These are phyloP conservation scores for Trypanosoma platydactyli DNA, from an alignment of 208 protist genomes.

Conservation along the genomic window DNA sequence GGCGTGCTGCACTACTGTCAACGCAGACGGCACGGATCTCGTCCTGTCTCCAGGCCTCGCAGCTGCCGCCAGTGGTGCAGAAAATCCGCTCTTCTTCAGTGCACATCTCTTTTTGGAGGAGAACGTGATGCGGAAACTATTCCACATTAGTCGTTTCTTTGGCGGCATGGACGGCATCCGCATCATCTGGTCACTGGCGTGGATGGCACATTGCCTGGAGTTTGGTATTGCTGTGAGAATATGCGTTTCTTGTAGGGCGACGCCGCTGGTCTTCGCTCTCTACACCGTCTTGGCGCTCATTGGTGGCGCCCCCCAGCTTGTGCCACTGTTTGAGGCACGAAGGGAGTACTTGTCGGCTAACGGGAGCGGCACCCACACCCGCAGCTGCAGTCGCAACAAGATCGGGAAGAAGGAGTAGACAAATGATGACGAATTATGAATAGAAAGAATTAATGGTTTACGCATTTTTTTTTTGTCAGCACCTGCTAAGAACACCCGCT, in stretches of 20 bases:
- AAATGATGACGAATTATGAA: neutral
- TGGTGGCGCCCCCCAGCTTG: constrained; percentile 56
- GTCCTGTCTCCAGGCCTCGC: constrained; percentile 37
- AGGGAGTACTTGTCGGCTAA: constrained; percentile 28
- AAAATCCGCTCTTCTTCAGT: neutral
- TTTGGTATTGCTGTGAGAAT: constrained; percentile 48
- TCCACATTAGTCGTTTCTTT: constrained; percentile 36
- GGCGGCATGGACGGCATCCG: constrained; percentile 40
- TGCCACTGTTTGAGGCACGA: constrained; percentile 34
- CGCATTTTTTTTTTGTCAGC: too few relatives aligned
- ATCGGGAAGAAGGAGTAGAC: neutral
- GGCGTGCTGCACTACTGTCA: constrained; percentile 33
- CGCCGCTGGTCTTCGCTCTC: constrained; percentile 16
- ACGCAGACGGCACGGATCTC: constrained; percentile 30
- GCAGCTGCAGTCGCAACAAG: too few relatives aligned
- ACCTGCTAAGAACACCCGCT: too few relatives aligned
- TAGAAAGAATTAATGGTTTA: too few relatives aligned
- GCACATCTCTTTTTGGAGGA: constrained; percentile 43
- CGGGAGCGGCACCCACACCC: neutral
- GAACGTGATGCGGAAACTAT: constrained; percentile 38
- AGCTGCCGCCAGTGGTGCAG: neutral
- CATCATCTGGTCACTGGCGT: constrained; percentile 37
- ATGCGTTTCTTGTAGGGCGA: constrained; percentile 44
- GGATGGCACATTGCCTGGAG: constrained; percentile 58
- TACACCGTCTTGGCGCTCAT: constrained; percentile 46